Conservation (phyloP, 2,329 filamentous ascomycete genomes). For the Fusarium succisae region DNA sequence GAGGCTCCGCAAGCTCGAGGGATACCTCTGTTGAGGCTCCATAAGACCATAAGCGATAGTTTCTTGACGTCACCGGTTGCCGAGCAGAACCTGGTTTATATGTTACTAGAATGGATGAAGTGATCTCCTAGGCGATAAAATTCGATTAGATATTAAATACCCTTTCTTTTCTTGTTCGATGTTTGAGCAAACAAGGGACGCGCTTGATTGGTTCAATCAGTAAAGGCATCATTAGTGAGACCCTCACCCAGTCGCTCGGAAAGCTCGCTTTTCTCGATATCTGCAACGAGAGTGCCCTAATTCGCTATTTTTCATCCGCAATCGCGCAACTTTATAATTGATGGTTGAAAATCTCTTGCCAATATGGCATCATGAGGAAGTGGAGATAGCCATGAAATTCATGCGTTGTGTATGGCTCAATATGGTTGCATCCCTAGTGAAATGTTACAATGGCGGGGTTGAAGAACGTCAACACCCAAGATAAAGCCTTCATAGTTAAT, state of each 20-base stretch:
- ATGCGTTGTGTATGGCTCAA: neutral
- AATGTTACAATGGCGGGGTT: neutral
- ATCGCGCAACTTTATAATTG: too few species aligned
- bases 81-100: fast-evolving
- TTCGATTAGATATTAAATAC: fast-evolving
- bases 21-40: neutral
- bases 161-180: fast-evolving
- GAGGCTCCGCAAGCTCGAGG: neutral
- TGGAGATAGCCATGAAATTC: neutral
- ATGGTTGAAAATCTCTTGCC: neutral
- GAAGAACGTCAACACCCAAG: neutral
- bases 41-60: neutral
- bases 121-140: too few species aligned
- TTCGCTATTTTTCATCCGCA: fast-evolving
- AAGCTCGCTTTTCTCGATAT: too few species aligned
- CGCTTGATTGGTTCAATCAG: neutral
- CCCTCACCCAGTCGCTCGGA: fast-evolving
- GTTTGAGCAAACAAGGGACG: fast-evolving
- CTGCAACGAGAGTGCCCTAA: fast-evolving
- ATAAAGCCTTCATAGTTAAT: neutral
- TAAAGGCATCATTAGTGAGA: fast-evolving
- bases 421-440: neutral
- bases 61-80: neutral
- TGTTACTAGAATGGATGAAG: neutral
- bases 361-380: neutral